These are phyloP conservation scores for Aspergillus uvarum DNA, from an alignment of 2,329 filamentous ascomycete genomes.

Conservation along the genomic window DNA sequence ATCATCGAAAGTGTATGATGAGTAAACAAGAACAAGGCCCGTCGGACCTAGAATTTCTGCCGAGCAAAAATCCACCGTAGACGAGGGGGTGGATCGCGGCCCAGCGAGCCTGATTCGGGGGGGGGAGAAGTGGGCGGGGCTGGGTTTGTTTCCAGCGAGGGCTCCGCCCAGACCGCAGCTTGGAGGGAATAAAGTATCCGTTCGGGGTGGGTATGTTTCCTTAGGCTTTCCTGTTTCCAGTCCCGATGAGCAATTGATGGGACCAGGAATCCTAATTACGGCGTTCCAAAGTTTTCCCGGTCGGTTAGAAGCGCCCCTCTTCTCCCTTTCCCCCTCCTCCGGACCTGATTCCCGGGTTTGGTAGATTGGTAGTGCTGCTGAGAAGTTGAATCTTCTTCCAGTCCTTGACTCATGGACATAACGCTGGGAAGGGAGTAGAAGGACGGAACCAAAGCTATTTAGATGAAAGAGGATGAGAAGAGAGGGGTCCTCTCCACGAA, in stretches of 20 bases:
- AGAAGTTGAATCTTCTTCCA: neutral
- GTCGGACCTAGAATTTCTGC: slow-evolving; percentile 9
- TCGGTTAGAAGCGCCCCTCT: neutral
- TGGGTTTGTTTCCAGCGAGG: slow-evolving; percentile 15
- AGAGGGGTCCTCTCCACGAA: neutral
- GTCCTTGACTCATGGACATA: neutral
- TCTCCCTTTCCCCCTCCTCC: neutral
- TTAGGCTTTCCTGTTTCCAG: neutral
- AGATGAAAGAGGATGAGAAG: neutral
- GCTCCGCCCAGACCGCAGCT: slow-evolving; percentile 24
- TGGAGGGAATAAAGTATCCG: slow-evolving; percentile 24
- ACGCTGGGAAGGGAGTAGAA: neutral
- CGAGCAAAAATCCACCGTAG: slow-evolving; percentile 9
- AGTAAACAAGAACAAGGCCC: slow-evolving; percentile 5
- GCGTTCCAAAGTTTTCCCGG: neutral
- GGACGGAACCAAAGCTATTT: neutral
- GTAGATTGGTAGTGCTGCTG: neutral
- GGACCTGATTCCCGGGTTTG: slow-evolving; percentile 1
- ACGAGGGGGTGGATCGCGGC: slow-evolving; percentile 17
- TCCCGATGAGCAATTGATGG: neutral
- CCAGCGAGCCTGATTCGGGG: slow-evolving; percentile 14
- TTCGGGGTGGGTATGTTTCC: slow-evolving; percentile 10
- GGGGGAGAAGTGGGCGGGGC: neutral
- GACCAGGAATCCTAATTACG: neutral
- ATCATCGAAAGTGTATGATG: neutral